Evolutionary conservation across 306 rosid genomes (phyloP), one percentile per base, ranked within the genome.

Genomic region (Begonia masoniana): DNA sequence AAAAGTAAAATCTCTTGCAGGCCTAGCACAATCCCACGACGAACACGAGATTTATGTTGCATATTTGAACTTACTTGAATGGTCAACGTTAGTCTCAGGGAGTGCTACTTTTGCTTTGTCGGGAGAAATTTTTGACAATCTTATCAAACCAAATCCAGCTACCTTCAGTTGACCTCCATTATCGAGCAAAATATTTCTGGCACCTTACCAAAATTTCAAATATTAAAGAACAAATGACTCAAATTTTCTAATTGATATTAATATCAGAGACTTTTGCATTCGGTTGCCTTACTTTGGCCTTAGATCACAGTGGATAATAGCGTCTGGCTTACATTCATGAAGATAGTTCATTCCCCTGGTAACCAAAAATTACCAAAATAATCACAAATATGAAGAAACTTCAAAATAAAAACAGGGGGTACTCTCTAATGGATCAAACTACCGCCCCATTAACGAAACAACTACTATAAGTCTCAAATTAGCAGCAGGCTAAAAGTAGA

Each of bases 131-230:
- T 68, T 75, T 3, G 85, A 83, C 70, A 87, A 65, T 49, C 77
- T 72, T 62, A 74, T 70, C 70, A 72, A 70, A 55, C 99, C 99
- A 62, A 92, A 92, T 67, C 99, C 99, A 62, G 93, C 78, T 54
- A 92, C 72, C 75, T 92, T 92, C 77, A 82, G 55, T 53, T 83
- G 95, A 55, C 95, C 94, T 71, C 99, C 99, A 81, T 58, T 87
- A 78, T 92, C 95, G 80, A 87, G 93, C 93, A 92, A 92, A 82
- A 92, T 79, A 80, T 92, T 92, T 87, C 99, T 92, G 95, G 95
- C 96, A 92, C 96, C 96, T 92, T 92, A 83, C 85, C 82, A 63
- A 83, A 75, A 77, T 75, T 81, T 81, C 72, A 65, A 64, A 81
- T 74, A 86, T 86, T 83, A 91, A 85, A 79, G 84, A 75, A 77